Base-by-base conservation (phyloP, 2,329 filamentous ascomycete species). In the Fusarium equiseti region DNA sequence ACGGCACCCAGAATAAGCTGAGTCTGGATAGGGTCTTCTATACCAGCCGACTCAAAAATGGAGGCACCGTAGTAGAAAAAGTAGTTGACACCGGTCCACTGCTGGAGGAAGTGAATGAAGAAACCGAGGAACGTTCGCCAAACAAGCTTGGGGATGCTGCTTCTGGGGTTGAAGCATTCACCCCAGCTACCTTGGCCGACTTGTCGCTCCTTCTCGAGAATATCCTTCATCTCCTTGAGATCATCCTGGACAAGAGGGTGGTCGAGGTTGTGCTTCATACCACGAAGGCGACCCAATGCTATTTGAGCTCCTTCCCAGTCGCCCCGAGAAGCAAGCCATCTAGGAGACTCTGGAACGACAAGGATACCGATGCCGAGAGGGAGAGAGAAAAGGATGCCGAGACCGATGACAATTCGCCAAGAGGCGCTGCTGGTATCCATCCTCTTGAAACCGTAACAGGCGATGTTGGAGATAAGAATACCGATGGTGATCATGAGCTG, bases 401-500 rank as follows among this genome's bases (percentile, higher is more conserved):
- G 76, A 0, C 83, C 86, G 71, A 90, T 87, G 44, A 91, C 86
- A 24, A 91, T 85, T 49, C 90, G 85, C 89, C 91, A 93, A 2
- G 88, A 86, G 0, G 77, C 79, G 20, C 44, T 81, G 78, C 0
- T 77, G 77, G 5, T 81, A 74, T 85, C 61, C 70, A 86, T 83
- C 12, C 73, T 74, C 45, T 82, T 80, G 12, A 86, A 82, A 45
- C 84, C 86, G 56, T 81, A 87, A 77, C 88, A 89, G 73, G 89
- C 83, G 58, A 85, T 80, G 71, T 87, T 86, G 57, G 86, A 82
- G 22, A 86, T 77, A 56, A 89, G 87, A 68, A 93, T 92, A 35
- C 91, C 91, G 29, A 92, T 82, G 1, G 90, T 93, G 77, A 93
- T 91, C 81, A 92, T 89, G 18, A 93, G 86, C 79, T 93, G 91